A percentile compares a stretch with the other conserved stretches of the same genome.
Evolutionary conservation across 2,329 filamentous ascomycete genomes (phyloP).

Genomic region (Pezicula carpinea): DNA sequence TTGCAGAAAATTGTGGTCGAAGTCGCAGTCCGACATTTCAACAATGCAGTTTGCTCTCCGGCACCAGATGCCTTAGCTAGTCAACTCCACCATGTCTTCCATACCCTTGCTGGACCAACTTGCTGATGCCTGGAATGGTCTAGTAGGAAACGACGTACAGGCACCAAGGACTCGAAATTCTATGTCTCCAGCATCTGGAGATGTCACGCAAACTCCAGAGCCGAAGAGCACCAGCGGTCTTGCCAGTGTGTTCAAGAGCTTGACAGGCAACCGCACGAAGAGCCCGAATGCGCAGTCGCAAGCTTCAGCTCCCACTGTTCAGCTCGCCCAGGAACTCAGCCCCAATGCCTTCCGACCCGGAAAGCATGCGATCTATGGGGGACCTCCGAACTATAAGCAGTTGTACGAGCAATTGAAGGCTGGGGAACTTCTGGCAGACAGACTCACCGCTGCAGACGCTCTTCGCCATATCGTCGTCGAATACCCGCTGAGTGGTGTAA

Average conservation of each 20-base stretch:
- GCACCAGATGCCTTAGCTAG: too few species aligned
- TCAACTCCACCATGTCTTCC: not conserved
- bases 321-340: conserved; percentile 39
- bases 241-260: conserved; percentile 59
- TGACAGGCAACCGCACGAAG: conserved; percentile 50
- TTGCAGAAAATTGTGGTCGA: not conserved
- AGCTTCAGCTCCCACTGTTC: conserved; percentile 32
- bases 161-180: conserved; percentile 21
- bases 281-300: conserved; percentile 36
- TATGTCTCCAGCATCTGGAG: conserved; percentile 58
- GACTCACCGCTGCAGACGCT: conserved; percentile 52
- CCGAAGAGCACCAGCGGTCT: conserved; percentile 51
- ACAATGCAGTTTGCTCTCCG: too few species aligned
- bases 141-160: not conserved
- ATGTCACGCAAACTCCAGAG: conserved; percentile 51
- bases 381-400: conserved; percentile 49
- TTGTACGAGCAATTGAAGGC: conserved; percentile 50
- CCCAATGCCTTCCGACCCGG: conserved; percentile 30
- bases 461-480: conserved; percentile 52
- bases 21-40: not conserved
- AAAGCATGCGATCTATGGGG: conserved; percentile 30
- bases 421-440: conserved; percentile 44
- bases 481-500: conserved; percentile 43
- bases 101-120: not conserved
- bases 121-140: not conserved